Evolutionary conservation across 2,329 filamentous ascomycete species (phyloP).

Genomic region (Westerdykella aurantiaca): DNA sequence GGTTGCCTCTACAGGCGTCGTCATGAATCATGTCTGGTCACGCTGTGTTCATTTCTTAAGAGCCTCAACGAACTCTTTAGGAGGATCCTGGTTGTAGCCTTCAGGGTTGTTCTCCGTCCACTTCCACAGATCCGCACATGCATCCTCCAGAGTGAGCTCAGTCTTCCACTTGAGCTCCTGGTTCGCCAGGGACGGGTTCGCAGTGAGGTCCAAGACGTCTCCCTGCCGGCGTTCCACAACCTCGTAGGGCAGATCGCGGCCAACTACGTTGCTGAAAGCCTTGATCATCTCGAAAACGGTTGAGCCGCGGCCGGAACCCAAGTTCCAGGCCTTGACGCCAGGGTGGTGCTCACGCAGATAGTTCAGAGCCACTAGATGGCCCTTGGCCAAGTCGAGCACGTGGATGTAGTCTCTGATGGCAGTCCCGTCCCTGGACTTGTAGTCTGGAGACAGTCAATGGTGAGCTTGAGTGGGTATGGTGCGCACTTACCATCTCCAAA

Average conservation of each 20-base stretch:
- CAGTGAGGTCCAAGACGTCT: constrained; percentile 91
- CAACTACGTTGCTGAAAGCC: constrained; percentile 82
- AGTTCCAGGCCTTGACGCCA: constrained; percentile 91
- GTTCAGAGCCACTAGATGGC: constrained; percentile 84
- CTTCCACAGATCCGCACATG: constrained; percentile 89
- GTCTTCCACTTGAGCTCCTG: constrained; percentile 90
- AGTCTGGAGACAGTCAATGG: constrained; percentile 56
- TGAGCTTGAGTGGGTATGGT: constrained; percentile 2
- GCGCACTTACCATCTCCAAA: constrained; percentile 72
- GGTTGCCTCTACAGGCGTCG: neutral
- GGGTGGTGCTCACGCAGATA: constrained; percentile 79
- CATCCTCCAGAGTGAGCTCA: constrained; percentile 81
- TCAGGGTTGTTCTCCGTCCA: constrained; percentile 97
- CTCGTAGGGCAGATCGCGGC: constrained; percentile 78
- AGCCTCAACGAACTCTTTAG: constrained; percentile 66
- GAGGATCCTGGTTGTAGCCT: constrained; percentile 89
- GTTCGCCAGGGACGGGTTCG: constrained; percentile 82
- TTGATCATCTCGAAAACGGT: constrained; percentile 98
- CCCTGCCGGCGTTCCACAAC: constrained; percentile 76
- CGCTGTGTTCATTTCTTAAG: constrained; percentile 29
- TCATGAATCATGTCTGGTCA: neutral
- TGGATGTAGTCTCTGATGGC: constrained; percentile 98
- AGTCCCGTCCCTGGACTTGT: constrained; percentile 81
- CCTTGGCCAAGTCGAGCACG: constrained; percentile 80
- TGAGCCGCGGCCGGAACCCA: constrained; percentile 88